Base-by-base conservation (phyloP, 2,329 filamentous ascomycete species). In the Fusarium palustre region DNA sequence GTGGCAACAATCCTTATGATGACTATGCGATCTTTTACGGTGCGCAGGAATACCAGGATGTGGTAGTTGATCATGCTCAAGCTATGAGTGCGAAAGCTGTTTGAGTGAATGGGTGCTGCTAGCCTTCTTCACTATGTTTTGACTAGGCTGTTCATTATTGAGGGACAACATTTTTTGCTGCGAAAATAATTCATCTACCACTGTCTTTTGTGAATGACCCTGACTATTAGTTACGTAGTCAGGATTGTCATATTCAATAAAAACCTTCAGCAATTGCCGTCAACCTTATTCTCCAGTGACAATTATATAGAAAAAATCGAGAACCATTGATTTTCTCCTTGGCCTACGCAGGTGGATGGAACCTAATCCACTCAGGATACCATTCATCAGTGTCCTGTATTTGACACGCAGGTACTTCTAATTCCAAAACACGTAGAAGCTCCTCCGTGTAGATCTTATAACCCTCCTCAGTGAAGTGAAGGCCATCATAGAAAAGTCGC, bases 361-460 rank as follows among this genome's bases (percentile, higher is more conserved):
- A 55, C 7, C 3, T 36, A 28, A 55, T 36, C 39, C 52, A 55
- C 6, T 47, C 52, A 10, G 52, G 39, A 30, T 55, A 55, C 52
- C 52, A 55, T 12, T 55, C 39, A 3, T 36, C 22, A 13, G 39
- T 55, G 1, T 9, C 18, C 3, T 18, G 13, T 22, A 47, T 13
- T 9, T 6, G 31, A 11, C 52, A 55, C 18, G 46, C 52, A 6
- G 39, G 30, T 7, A 55, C 41, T 36, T 55, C 31, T 3, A 18
- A 22, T 22, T 36, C 22, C 10, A 55, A 20, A 22, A 47, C 52
- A 18, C 31, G 41, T 18, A 47, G 3, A 22, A 47, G 31, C 4
- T 55, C 52, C 15, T 36, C 9, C 10, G 11, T 22, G 11, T 55
- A 55, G n/a, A 55, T 47, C 3, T 9, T 1, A 18, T 55, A 55